These are phyloP conservation scores for Phytophthora pisi DNA, from an alignment of 352 stramenopile genomes.

Conservation along the genomic window DNA sequence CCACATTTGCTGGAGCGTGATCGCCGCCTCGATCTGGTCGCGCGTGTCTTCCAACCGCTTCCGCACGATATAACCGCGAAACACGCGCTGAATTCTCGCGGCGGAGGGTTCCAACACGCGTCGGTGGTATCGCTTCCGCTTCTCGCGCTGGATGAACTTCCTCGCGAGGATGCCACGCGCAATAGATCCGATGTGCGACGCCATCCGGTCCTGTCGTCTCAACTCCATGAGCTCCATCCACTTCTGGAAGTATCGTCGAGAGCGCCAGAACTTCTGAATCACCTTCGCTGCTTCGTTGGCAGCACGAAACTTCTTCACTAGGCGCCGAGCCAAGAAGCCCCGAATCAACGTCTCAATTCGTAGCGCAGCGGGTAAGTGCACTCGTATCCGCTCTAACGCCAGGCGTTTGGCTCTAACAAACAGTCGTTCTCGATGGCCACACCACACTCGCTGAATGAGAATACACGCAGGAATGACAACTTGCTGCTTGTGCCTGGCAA, in stretches of 20 bases:
- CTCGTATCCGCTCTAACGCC: constrained; percentile 31
- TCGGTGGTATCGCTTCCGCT: constrained; percentile 44
- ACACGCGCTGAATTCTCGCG: constrained; percentile 69
- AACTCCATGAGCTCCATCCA: constrained; percentile 60
- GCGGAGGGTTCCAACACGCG: constrained; percentile 55
- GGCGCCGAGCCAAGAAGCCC: constrained; percentile 57
- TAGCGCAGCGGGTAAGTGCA: constrained; percentile 59
- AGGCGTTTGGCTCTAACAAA: constrained; percentile 37
- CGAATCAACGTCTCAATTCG: constrained; percentile 57
- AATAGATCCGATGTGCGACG: constrained; percentile 64
- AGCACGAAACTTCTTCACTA: constrained; percentile 37
- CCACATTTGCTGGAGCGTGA: constrained; percentile 82
- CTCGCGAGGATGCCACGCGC: constrained; percentile 63
- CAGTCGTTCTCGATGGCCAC: constrained; percentile 47
- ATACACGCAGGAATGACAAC: constrained; percentile 53
- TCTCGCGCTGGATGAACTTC: constrained; percentile 61
- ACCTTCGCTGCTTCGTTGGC: constrained; percentile 35
- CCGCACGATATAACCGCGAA: constrained; percentile 64
- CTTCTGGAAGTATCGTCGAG: constrained; percentile 46
- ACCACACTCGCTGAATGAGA: constrained; percentile 63
- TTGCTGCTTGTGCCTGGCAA: constrained; percentile 45
- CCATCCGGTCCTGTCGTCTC: constrained; percentile 59
- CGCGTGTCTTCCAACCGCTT: constrained; percentile 56
- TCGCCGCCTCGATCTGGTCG: constrained; percentile 69
- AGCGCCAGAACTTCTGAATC: constrained; percentile 66